A percentile compares a stretch with the other conserved stretches of the same genome.
Evolutionary conservation across 1,139 yeast species (phyloP).

Genomic region (Saccharomycopsis hybrid): DNA sequence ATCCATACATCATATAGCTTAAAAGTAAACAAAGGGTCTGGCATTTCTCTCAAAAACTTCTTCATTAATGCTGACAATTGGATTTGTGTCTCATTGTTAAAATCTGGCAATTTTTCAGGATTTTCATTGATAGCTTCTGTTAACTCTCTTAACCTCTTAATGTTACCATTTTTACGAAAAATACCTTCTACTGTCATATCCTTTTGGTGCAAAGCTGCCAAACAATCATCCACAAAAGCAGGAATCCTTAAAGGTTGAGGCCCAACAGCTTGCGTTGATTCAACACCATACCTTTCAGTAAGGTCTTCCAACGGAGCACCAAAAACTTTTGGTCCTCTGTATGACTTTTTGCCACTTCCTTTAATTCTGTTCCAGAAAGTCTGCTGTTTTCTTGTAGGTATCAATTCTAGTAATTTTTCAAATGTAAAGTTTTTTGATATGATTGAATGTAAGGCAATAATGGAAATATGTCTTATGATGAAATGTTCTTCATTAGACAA

Average conservation of each 20-base stretch:
- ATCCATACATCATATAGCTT: slow-evolving; percentile 78
- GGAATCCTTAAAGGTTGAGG: slow-evolving; percentile 79
- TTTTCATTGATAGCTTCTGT: slow-evolving; percentile 68
- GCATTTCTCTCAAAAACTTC: slow-evolving; percentile 86
- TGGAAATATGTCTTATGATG: slow-evolving; percentile 60
- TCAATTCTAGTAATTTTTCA: slow-evolving; percentile 48
- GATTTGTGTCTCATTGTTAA: slow-evolving; percentile 75
- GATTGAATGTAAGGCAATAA: slow-evolving; percentile 48
- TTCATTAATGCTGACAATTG: slow-evolving; percentile 92
- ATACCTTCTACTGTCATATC: slow-evolving; percentile 97
- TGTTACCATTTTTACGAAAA: slow-evolving; percentile 93
- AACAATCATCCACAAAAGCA: slow-evolving; percentile 76
- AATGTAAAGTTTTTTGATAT: slow-evolving; percentile 31
- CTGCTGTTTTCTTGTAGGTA: slow-evolving; percentile 50
- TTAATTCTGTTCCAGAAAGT: slow-evolving; percentile 76
- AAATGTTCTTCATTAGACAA: slow-evolving; percentile 54
- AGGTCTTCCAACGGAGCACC: slow-evolving; percentile 72
- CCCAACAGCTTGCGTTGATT: slow-evolving; percentile 82
- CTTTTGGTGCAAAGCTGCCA: slow-evolving; percentile 78
- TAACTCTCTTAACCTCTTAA: slow-evolving; percentile 69
- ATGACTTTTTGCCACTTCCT: slow-evolving; percentile 31
- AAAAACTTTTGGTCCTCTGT: slow-evolving; percentile 46
- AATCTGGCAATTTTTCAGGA: slow-evolving; percentile 69
- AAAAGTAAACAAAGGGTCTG: slow-evolving; percentile 82
- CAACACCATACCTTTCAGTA: slow-evolving; percentile 74